These are phyloP conservation scores for Salix arbutifolia DNA, from an alignment of 345 rosid species.

Conservation along the genomic window DNA sequence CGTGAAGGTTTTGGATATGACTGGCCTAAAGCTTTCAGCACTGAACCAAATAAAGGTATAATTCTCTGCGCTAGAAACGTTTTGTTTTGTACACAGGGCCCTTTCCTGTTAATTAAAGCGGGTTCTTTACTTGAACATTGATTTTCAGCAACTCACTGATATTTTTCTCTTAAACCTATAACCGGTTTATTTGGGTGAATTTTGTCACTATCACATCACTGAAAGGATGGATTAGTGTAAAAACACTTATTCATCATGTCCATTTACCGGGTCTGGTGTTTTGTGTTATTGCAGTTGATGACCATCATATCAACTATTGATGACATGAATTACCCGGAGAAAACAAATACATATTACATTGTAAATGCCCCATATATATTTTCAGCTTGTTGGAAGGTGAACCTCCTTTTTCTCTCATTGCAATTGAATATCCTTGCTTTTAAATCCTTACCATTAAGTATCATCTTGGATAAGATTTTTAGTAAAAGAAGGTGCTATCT, in stretches of 20 bases:
- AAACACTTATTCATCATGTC: background rate
- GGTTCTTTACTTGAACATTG: background rate
- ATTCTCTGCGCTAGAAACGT: background rate
- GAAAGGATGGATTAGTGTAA: background rate
- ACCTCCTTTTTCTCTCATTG: background rate
- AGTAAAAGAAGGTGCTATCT: background rate
- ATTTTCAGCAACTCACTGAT: background rate
- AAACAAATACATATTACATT: conserved; percentile 76
- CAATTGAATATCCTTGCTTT: background rate
- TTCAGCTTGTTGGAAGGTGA: conserved; percentile 92
- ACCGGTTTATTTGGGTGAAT: background rate
- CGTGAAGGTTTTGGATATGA: conserved; percentile 85
- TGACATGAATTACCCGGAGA: conserved; percentile 96
- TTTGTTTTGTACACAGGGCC: background rate
- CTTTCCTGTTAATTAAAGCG: background rate
- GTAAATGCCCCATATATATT: conserved; percentile 90
- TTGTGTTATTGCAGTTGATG: conserved; percentile 58
- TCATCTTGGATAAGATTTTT: background rate
- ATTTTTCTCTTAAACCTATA: background rate
- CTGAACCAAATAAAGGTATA: conserved; percentile 79
- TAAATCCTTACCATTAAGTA: background rate
- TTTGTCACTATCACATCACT: background rate
- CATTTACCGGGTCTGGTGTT: background rate
- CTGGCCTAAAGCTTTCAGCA: conserved; percentile 86
- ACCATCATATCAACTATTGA: conserved; percentile 78